These are phyloP conservation scores for Phytopythium chamaehyphon DNA, from an alignment of 352 stramenopile species.

Conservation along the genomic window DNA sequence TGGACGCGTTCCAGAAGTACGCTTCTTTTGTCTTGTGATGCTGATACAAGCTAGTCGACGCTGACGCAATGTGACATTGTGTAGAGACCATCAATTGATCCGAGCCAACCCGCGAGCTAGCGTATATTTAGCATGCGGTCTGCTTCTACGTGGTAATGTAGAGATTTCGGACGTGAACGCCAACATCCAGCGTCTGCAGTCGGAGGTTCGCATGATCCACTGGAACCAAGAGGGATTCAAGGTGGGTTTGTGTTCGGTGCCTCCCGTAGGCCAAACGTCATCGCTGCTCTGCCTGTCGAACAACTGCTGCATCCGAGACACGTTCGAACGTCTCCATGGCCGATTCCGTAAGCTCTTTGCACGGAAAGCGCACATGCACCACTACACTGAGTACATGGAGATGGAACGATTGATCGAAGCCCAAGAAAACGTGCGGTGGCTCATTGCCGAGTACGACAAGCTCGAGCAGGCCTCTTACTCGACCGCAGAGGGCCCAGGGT, in stretches of 20 bases:
- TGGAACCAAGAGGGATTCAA: slow-evolving; percentile 93
- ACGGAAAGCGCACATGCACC: slow-evolving; percentile 79
- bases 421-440: slow-evolving; percentile 49
- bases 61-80: slow-evolving; percentile 2
- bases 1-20: slow-evolving; percentile 58
- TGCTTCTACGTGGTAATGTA: slow-evolving; percentile 83
- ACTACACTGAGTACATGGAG: slow-evolving; percentile 88
- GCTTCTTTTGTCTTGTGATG: slow-evolving; percentile 2
- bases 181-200: slow-evolving; percentile 83
- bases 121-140: slow-evolving; percentile 80
- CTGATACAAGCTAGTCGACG: slow-evolving; percentile 6
- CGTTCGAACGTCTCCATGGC: slow-evolving; percentile 66
- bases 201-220: slow-evolving; percentile 81
- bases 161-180: slow-evolving; percentile 85
- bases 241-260: slow-evolving; percentile 66
- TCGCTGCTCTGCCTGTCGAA: slow-evolving; percentile 85
- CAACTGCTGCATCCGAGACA: slow-evolving; percentile 85
- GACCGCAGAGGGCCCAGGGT: slow-evolving; percentile 6
- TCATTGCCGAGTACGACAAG: slow-evolving; percentile 64
- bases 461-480: slow-evolving; percentile 35
- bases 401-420: slow-evolving; percentile 38
- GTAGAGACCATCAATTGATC: slow-evolving; percentile 75
- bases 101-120: slow-evolving; percentile 59
- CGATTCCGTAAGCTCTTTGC: slow-evolving; percentile 82
- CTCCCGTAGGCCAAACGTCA: slow-evolving; percentile 47